A percentile compares a stretch with the other conserved stretches of the same genome.
Evolutionary conservation across 2,329 filamentous ascomycete genomes (phyloP).

Genomic region (Orbilia oligospora): DNA sequence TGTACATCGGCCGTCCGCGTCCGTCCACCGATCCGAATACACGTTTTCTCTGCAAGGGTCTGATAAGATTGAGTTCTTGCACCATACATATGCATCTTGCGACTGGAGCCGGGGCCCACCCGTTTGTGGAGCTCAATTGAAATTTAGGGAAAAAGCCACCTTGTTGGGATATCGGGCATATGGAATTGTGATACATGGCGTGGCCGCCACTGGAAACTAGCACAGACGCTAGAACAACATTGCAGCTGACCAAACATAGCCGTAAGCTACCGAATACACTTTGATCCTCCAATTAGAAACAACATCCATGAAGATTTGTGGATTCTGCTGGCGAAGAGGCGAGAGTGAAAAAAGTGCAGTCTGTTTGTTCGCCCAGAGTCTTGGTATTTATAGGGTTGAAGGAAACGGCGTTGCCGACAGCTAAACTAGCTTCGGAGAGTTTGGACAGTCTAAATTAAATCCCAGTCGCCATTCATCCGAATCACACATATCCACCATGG

Average conservation of each 20-base stretch:
- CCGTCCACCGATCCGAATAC: slow-evolving; percentile 36
- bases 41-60: slow-evolving; percentile 28
- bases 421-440: slow-evolving; percentile 30
- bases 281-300: slow-evolving; percentile 39
- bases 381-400: slow-evolving; percentile 59
- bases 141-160: slow-evolving; percentile 19
- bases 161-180: slow-evolving; percentile 47
- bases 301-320: slow-evolving; percentile 6
- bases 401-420: slow-evolving; percentile 37
- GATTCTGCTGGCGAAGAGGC: slow-evolving; percentile 11
- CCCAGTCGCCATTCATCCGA: slow-evolving; percentile 56
- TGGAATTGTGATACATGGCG: slow-evolving; percentile 29
- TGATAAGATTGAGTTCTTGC: slow-evolving; percentile 37
- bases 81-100: slow-evolving; percentile 30
- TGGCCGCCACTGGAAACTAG: slow-evolving; percentile 17
- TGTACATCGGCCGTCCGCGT: slow-evolving; percentile 23
- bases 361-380: slow-evolving; percentile 50
- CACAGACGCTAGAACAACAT: slow-evolving; percentile 18
- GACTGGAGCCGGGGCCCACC: slow-evolving; percentile 15
- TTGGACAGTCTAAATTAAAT: slow-evolving; percentile 9
- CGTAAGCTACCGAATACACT: slow-evolving; percentile 19
- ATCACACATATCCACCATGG: slow-evolving; percentile 22
- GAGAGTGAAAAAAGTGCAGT: slow-evolving; percentile 25
- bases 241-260: slow-evolving; percentile 41
- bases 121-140: slow-evolving; percentile 36